Evolutionary conservation across 331 rosid genomes (phyloP).

Genomic region (Cydonia oblonga): DNA sequence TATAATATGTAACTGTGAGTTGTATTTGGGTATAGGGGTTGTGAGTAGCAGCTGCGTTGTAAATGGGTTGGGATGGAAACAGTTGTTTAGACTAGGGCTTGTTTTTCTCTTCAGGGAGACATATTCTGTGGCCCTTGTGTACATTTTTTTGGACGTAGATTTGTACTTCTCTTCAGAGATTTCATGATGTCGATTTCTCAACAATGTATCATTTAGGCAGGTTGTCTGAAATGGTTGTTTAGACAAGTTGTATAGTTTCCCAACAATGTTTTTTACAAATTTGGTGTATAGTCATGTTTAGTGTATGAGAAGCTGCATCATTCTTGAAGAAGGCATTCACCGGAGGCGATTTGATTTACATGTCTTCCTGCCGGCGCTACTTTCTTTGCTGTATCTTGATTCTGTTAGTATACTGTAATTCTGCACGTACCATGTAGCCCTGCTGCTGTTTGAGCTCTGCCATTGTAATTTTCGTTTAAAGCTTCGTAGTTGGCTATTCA

Average conservation of each 20-base stretch:
- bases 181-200: background rate
- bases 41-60: background rate
- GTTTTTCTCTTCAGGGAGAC: background rate
- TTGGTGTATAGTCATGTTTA: background rate
- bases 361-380: background rate
- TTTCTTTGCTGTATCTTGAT: background rate
- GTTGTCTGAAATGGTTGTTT: background rate
- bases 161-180: background rate
- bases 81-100: background rate
- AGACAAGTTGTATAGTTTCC: conserved; percentile 2
- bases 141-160: background rate
- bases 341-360: background rate
- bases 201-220: too few species aligned
- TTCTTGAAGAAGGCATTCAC: background rate
- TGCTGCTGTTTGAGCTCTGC: background rate
- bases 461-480: background rate
- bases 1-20: background rate
- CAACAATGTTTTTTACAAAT: background rate
- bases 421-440: background rate
- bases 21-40: conserved; percentile 4
- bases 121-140: background rate
- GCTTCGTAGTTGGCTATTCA: background rate
- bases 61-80: background rate
- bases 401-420: background rate
- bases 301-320: background rate